Base-by-base conservation (phyloP, 2,329 filamentous ascomycete species). In the Monilinia fructicola region DNA sequence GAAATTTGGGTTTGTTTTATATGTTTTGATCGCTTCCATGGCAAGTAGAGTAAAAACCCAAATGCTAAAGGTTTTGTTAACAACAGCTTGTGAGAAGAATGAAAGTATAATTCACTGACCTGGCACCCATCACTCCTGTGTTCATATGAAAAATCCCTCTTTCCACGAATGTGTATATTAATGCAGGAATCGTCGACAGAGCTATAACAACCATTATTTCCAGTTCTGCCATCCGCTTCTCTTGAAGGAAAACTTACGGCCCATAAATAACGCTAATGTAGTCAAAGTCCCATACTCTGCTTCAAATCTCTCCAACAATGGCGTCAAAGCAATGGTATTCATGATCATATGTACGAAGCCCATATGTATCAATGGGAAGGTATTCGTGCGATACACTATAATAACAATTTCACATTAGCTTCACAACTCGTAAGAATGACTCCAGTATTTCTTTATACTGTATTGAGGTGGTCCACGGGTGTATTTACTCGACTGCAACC, bases 271-370 rank as follows among this genome's bases (percentile, higher is more conserved):
- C 46, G 91, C 87, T 70, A 96, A 77, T n/a, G 92, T 90, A 35
- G 92, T 92, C 75, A 98, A 81, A 10, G 94, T 98, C 63, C 95
- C 95, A 78, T 96, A 88, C 77, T 97, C 94, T 69, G 87, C 85
- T 80, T 99, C 95, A 78, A 98, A 99, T 69, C 93, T 87, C 79
- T 97, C 94, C 77, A 99, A 81, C 62, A 99, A 82, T n/a, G 95
- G 95, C 50, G 89, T 88, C 69, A 98, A 78, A 28, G 92, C 91
- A 70, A 96, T 63, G 31, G 92, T 77, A 78, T 98, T 97, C 75
- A 96, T 81, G 64, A 93, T 75, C 69, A 89, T 84, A 78, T 98
- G 95, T 73, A 97, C 81, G 76, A 96, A 84, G 73, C 90, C 90
- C 54, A 87, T 78, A 77, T 99, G 95, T 68, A 97, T 87, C 66